phyloP scores from a whole-genome alignment of 306 rosid species.

The Begonia peltatifolia region DNA sequence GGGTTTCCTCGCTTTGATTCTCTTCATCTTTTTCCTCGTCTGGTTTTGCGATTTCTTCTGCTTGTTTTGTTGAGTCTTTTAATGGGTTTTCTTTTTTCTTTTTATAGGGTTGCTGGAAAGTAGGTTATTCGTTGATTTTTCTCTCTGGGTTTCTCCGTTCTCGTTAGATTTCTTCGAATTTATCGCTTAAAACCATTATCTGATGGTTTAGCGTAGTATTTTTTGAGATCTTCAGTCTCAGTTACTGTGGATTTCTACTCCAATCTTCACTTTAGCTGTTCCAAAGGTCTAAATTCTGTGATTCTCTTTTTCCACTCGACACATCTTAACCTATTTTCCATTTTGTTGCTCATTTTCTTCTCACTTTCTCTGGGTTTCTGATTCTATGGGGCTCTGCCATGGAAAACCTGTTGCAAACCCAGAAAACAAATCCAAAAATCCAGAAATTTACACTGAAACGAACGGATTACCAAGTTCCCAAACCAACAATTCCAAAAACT shows the following conservation, averaged over 20 bases:
- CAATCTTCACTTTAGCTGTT: too few species aligned
- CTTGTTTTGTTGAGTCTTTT: neutral
- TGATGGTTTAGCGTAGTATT: too few species aligned
- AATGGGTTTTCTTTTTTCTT: neutral
- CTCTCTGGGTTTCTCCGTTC: too few species aligned
- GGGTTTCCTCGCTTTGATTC: neutral
- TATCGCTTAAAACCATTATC: too few species aligned
- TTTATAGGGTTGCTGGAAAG: too few species aligned
- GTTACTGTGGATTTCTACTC: too few species aligned
- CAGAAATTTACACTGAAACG: constrained; percentile 8
- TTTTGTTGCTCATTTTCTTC: neutral
- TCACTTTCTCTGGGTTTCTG: constrained; percentile 14
- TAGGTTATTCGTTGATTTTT: too few species aligned
- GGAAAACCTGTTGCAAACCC: constrained; percentile 44
- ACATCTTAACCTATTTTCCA: neutral
- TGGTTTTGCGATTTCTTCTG: neutral
- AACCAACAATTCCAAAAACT: constrained; percentile 26
- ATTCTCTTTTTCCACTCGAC: neutral
- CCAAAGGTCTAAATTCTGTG: neutral
- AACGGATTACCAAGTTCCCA: constrained; percentile 20
- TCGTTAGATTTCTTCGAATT: too few species aligned
- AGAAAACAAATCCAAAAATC: constrained; percentile 13
- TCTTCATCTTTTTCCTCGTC: neutral
- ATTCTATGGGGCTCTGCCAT: constrained; percentile 66
- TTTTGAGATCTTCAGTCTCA: too few species aligned